Conservation (phyloP, 345 rosid species). For the Kernera saxatilis region DNA sequence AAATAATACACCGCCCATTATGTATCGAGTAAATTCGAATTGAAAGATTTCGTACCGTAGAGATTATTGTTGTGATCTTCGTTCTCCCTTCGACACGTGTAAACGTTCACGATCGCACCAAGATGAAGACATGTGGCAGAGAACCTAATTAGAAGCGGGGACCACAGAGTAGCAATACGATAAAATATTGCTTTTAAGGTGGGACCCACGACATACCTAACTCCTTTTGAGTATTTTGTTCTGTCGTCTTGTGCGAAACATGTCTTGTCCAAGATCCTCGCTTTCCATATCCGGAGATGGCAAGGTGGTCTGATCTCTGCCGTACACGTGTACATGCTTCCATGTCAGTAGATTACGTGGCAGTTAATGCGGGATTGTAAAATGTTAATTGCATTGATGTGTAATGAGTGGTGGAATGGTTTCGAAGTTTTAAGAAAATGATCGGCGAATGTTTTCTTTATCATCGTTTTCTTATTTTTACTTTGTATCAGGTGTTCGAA, state of each 20-base stretch:
- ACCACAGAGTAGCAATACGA: conserved; percentile 14
- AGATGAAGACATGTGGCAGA: conserved; percentile 24
- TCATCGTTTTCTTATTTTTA: background rate
- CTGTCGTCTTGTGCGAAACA: conserved; percentile 18
- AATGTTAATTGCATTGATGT: background rate
- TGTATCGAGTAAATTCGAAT: conserved; percentile 20
- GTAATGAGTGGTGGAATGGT: conserved; percentile 1
- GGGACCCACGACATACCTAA: conserved; percentile 19
- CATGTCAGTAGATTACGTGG: background rate
- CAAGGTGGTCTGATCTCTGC: background rate
- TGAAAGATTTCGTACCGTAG: conserved; percentile 17
- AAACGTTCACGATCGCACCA: background rate
- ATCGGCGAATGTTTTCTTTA: background rate
- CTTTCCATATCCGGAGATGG: conserved; percentile 28
- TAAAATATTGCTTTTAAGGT: conserved; percentile 26
- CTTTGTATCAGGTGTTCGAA: background rate
- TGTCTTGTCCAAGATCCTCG: conserved; percentile 27
- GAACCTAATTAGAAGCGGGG: background rate
- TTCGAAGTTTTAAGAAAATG: background rate
- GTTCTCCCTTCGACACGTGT: conserved; percentile 15
- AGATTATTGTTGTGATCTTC: conserved; percentile 11
- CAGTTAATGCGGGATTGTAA: background rate
- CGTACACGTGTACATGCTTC: conserved; percentile 17
- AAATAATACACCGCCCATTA: conserved; percentile 18
- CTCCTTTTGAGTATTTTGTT: background rate